Conservation (phyloP, 148 eudicot genomes). For the Pouteria glomerata region DNA sequence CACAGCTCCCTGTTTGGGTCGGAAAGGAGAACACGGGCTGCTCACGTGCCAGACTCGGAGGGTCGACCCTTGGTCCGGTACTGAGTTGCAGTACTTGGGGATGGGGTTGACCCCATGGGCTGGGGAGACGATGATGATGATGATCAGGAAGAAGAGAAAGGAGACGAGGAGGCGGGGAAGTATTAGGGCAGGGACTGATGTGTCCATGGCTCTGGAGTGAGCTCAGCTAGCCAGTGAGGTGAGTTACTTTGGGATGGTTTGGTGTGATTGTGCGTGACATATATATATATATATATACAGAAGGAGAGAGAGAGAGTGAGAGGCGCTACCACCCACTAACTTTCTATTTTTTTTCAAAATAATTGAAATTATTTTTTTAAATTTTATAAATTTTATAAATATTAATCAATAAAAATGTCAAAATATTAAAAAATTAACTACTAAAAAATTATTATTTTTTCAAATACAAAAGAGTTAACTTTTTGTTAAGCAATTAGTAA, state of each 20-base stretch:
- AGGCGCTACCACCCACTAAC: no score
- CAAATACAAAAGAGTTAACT: no score
- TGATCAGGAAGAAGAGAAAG: constrained; percentile 20
- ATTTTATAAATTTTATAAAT: no score
- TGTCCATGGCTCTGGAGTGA: constrained; percentile 11
- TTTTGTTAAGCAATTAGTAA: no score
- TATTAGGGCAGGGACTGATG: constrained; percentile 1
- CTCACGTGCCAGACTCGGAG: constrained; percentile 49
- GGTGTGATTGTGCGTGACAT: neutral
- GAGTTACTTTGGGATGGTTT: neutral
- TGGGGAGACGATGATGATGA: constrained; percentile 13
- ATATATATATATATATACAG: neutral
- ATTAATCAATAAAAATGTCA: no score
- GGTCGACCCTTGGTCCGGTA: constrained; percentile 33
- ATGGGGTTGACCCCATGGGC: constrained; percentile 16
- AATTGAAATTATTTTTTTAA: no score
- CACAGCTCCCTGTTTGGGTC: constrained; percentile 7
- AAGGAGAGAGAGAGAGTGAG: neutral
- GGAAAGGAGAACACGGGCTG: constrained; percentile 66
- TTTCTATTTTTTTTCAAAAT: no score
- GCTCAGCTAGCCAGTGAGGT: neutral
- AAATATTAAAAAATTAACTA: no score
- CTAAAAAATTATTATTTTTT: no score
- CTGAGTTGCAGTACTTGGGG: no score
- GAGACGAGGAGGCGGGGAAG: constrained; percentile 12